Evolutionary conservation across 108 stramenopile species (phyloP), one percentile per base, ranked within the genome.

Genomic region (Aurantiochytrium sp.): DNA sequence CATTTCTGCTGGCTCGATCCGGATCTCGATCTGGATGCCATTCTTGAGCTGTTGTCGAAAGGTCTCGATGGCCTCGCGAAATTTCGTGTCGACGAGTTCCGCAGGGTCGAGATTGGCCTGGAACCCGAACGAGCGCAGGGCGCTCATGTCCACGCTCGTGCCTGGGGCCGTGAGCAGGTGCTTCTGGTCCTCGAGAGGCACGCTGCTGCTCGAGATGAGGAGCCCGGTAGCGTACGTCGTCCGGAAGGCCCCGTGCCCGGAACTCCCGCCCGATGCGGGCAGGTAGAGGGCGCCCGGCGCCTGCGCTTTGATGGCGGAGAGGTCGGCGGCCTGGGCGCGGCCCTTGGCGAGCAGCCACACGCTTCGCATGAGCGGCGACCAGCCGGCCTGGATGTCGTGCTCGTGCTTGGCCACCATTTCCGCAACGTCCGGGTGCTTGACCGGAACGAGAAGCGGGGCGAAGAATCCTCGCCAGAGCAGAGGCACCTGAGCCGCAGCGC

Each of bases 341-440:
- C 73, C 73, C 73, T 81, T 81, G 45, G 73, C 73, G 30, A 81
- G 73, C 45, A 81, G 73, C 73, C 73, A 81, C 73, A 81, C 19
- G 19, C 32, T 81, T 6, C 4, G 73, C 73, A 81, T 81, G 19
- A 81, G 3, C 12, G 6, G 10, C 12, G 6, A 12, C 73, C 73
- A 81, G 27, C 73, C 73, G 45, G 45, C 1, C 73, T 81, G 73
- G 1, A 2, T 48, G 45, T 81, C 73, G 3, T 81, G 19, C 30
- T 81, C 73, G 45, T 22, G 32, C 24, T 81, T 81, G 6, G 73
- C 73, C 50, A 81, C 73, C 0, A 81, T 2, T n/a, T 81, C 73
- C 19, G 73, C 73, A 12, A 81, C 73, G 45, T 81, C 73, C 50
- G 73, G 73, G 32, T 24, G 24, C 45, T 81, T 81, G 21, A 48